These are phyloP conservation scores for Epichloe gansuensis DNA, from an alignment of 2,329 filamentous ascomycete genomes.

Conservation along the genomic window DNA sequence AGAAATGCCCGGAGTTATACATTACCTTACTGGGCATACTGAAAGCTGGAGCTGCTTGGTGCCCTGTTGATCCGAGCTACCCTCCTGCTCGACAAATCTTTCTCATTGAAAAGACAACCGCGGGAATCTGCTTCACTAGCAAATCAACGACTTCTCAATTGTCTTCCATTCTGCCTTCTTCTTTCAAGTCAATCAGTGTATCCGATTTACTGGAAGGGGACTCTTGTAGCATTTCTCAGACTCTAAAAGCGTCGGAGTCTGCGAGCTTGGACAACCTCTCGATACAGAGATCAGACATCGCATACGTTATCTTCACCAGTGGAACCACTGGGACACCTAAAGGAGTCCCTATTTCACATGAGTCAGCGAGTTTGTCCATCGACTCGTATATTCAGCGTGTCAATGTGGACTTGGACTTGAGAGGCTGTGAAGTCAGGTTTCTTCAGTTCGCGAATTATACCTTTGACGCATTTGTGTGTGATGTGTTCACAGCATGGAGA, in stretches of 20 bases:
- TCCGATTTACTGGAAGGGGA: not conserved
- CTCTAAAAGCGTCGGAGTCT: not conserved
- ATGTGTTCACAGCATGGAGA: constrained; percentile 52
- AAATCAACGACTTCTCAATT: constrained; percentile 4
- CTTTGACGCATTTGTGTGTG: constrained; percentile 41
- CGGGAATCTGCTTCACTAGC: constrained; percentile 9
- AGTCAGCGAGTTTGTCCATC: constrained; percentile 20
- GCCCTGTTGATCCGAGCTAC: constrained; percentile 26
- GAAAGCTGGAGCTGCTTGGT: constrained; percentile 30
- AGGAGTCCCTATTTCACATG: constrained; percentile 24
- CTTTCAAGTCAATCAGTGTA: constrained; percentile 10
- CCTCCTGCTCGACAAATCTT: constrained; percentile 25
- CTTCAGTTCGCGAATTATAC: constrained; percentile 26
- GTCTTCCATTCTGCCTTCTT: constrained; percentile 18
- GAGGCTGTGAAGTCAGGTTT: constrained; percentile 16
- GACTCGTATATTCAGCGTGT: not conserved
- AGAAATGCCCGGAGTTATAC: constrained; percentile 24
- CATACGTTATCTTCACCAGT: constrained; percentile 26
- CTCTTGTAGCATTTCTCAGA: not conserved
- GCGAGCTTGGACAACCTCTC: not conserved
- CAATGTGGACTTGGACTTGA: not conserved
- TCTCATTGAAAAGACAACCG: constrained; percentile 22
- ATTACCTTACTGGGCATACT: constrained; percentile 28
- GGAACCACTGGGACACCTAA: constrained; percentile 20
- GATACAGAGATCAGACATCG: constrained; percentile 11